Conservation (phyloP, 768 basidiomycete genomes). For the Amanita rimosa region DNA sequence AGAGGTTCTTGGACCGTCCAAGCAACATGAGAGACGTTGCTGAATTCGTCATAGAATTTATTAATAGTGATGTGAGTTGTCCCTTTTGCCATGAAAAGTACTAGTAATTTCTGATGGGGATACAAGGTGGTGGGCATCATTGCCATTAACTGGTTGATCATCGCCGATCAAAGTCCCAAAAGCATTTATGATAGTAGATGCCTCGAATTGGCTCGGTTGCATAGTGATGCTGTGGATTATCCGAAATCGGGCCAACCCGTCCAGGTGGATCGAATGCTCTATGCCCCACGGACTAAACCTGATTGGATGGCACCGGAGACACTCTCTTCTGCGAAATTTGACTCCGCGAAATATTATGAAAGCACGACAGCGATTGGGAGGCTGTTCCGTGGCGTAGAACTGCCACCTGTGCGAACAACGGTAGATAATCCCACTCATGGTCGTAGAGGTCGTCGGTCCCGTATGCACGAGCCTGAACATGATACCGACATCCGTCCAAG, state of each 20-base stretch:
- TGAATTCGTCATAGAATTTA: conserved; percentile 61
- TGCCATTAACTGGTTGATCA: conserved; percentile 51
- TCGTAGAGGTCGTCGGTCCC: not conserved
- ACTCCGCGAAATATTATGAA: conserved; percentile 28
- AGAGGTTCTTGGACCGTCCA: conserved; percentile 30
- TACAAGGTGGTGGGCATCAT: conserved; percentile 49
- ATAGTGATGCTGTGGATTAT: conserved; percentile 59
- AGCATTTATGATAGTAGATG: conserved; percentile 44
- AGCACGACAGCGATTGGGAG: conserved; percentile 48
- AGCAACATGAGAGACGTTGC: conserved; percentile 56
- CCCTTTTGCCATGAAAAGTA: not conserved
- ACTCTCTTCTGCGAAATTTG: conserved; percentile 20
- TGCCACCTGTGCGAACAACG: conserved; percentile 25
- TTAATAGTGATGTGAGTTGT: conserved; percentile 45
- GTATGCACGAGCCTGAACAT: not conserved
- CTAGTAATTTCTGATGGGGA: not conserved
- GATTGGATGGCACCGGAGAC: conserved; percentile 65
- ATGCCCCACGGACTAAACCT: conserved; percentile 26
- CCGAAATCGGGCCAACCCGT: conserved; percentile 47
- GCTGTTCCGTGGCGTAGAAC: conserved; percentile 49
- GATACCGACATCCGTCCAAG: not conserved
- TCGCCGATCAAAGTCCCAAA: conserved; percentile 41
- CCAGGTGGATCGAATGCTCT: conserved; percentile 28
- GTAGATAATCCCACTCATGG: conserved; percentile 9
- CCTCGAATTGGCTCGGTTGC: conserved; percentile 38